A percentile compares a stretch with the other conserved stretches of the same genome.
Evolutionary conservation across 2,329 filamentous ascomycete genomes (phyloP).

Genomic region (Magnaporthiopsis incrustans): DNA sequence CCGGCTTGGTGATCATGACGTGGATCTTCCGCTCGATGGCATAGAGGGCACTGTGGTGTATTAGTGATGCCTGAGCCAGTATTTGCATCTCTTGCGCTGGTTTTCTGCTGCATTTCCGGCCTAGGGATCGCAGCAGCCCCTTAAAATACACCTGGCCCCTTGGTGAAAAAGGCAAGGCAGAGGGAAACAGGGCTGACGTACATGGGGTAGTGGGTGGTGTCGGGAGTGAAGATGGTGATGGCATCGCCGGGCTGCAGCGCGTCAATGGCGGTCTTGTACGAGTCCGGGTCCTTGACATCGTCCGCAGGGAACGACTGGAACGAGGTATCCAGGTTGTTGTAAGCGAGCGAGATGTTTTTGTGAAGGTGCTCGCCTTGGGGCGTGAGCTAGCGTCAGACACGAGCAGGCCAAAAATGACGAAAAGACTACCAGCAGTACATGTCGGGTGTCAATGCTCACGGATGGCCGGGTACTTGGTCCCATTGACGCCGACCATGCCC

Average conservation of each 20-base stretch:
- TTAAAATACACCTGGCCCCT: not conserved
- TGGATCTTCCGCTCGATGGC: slow-evolving; percentile 83
- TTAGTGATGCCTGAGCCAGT: not conserved
- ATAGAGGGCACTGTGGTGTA: slow-evolving; percentile 54
- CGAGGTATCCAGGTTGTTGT: slow-evolving; percentile 81
- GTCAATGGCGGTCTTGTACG: slow-evolving; percentile 86
- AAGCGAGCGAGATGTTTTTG: slow-evolving; percentile 79
- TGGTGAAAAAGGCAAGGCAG: not conserved
- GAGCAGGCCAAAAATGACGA: no score
- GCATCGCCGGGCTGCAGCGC: slow-evolving; percentile 72
- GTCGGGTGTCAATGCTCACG: slow-evolving; percentile 42
- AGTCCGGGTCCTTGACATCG: slow-evolving; percentile 63
- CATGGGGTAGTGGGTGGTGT: slow-evolving; percentile 87
- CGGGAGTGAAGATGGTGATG: slow-evolving; percentile 93
- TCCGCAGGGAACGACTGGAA: slow-evolving; percentile 79
- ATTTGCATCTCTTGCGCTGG: no score
- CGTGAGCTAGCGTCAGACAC: no score
- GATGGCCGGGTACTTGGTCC: slow-evolving; percentile 85
- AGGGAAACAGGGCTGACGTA: not conserved
- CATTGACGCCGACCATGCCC: slow-evolving; percentile 84
- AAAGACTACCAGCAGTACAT: not conserved
- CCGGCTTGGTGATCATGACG: slow-evolving; percentile 90
- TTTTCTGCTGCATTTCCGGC: no score
- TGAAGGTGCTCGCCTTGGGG: slow-evolving; percentile 65
- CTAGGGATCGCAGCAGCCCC: not conserved